phyloP scores from a whole-genome alignment of 164 flowering plant genomes.

The Vitis rotundifolia region DNA sequence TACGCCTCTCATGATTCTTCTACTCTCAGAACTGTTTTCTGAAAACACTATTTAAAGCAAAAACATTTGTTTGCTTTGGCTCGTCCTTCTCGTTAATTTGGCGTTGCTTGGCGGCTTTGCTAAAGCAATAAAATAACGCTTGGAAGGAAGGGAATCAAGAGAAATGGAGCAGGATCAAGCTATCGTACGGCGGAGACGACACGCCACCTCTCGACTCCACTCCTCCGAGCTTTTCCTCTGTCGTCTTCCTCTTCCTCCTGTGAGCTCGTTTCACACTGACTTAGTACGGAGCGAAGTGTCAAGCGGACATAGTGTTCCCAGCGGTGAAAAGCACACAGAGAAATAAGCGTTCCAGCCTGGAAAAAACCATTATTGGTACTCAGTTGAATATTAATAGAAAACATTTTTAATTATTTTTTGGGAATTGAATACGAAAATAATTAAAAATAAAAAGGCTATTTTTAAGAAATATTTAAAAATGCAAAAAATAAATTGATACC shows the following conservation, averaged over 20 bases:
- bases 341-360: no score
- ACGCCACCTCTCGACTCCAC: conserved; percentile 2
- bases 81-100: not conserved
- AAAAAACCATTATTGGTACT: no score
- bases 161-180: not conserved
- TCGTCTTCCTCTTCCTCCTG: not conserved
- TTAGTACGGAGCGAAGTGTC: no score
- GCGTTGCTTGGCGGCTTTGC: conserved; percentile 16
- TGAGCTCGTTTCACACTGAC: not conserved
- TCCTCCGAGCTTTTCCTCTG: no score
- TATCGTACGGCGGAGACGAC: conserved; percentile 6
- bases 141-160: not conserved
- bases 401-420: no score
- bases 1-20: conserved; percentile 14
- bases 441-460: no score
- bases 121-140: not conserved
- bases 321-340: no score
- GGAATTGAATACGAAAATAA: no score
- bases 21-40: conserved; percentile 11
- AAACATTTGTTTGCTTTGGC: conserved; percentile 1
- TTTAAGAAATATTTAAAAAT: no score
- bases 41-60: conserved; percentile 2
- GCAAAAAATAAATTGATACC: no score
- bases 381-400: no score
- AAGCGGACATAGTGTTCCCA: no score